phyloP scores from a whole-genome alignment of 768 basidiomycete genomes.

The Cystobasidium ongulense region DNA sequence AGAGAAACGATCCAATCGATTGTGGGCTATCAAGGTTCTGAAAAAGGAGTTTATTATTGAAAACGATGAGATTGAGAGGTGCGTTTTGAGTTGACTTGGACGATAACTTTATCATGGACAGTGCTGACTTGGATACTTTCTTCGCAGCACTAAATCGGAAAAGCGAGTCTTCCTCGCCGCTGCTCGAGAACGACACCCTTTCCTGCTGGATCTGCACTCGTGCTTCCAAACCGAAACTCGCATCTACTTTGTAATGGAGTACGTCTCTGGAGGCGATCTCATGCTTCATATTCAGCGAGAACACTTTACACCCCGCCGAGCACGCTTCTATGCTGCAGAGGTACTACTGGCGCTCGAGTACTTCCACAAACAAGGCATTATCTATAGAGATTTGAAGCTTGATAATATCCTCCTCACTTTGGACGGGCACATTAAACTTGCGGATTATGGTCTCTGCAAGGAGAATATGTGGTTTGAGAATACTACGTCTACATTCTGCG shows the following conservation, averaged over 20 bases:
- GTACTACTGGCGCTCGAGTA: slow-evolving; percentile 92
- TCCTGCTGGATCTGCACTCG: slow-evolving; percentile 89
- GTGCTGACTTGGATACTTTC: too few relatives aligned
- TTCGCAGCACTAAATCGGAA: slow-evolving; percentile 86
- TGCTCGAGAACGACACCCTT: slow-evolving; percentile 93
- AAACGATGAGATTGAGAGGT: slow-evolving; percentile 99
- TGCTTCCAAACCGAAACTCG: slow-evolving; percentile 99
- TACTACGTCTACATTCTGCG: slow-evolving; percentile 97
- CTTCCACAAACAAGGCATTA: slow-evolving; percentile 97
- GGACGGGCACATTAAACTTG: slow-evolving; percentile 97
- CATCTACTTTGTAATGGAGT: slow-evolving; percentile 99
- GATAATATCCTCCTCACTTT: slow-evolving; percentile 95
- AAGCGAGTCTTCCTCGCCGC: slow-evolving; percentile 96
- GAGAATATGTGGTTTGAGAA: slow-evolving; percentile 97
- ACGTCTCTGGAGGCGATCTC: slow-evolving; percentile 95
- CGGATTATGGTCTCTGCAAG: slow-evolving; percentile 97
- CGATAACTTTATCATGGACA: not conserved
- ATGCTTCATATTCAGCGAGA: slow-evolving; percentile 99
- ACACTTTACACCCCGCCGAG: slow-evolving; percentile 96
- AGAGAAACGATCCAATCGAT: slow-evolving; percentile 78
- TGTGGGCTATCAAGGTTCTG: slow-evolving; percentile 99
- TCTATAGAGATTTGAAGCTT: slow-evolving; percentile 84
- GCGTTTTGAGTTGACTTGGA: slow-evolving; percentile 36
- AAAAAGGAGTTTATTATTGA: slow-evolving; percentile 99
- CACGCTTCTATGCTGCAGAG: slow-evolving; percentile 97